Percentiles rank a stretch among this genome's conserved stretches.
Conservation (phyloP, 495 filamentous ascomycete genomes). For the Melanomma pulvis-pyrius region DNA sequence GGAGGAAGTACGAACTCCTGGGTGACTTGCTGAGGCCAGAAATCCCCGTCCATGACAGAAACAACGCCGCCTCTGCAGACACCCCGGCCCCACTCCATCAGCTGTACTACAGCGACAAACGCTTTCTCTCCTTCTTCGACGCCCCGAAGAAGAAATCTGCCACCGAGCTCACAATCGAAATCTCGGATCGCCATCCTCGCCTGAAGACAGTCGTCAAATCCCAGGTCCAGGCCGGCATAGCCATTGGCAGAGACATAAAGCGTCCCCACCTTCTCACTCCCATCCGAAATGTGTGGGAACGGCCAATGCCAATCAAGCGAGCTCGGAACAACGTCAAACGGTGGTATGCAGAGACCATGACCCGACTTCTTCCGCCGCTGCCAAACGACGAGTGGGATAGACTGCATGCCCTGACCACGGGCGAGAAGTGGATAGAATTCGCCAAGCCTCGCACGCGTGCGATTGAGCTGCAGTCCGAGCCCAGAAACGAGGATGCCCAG, state of each 20-base stretch:
- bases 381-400: slow-evolving; percentile 64
- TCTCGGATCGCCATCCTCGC: slow-evolving; percentile 32
- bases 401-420: slow-evolving; percentile 62
- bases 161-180: slow-evolving; percentile 19
- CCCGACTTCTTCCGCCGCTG: slow-evolving; percentile 70
- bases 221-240: slow-evolving; percentile 15
- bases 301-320: slow-evolving; percentile 56
- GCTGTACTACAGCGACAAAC: slow-evolving; percentile 32
- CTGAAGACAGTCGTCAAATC: slow-evolving; percentile 31
- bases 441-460: slow-evolving; percentile 31
- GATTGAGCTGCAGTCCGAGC: not conserved
- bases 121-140: slow-evolving; percentile 27
- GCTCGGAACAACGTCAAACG: slow-evolving; percentile 59
- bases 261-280: slow-evolving; percentile 58
- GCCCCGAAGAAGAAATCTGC: slow-evolving; percentile 44
- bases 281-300: slow-evolving; percentile 64
- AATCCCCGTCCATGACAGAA: slow-evolving; percentile 9
- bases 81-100: slow-evolving; percentile 26
- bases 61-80: slow-evolving; percentile 6
- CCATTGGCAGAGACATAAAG: slow-evolving; percentile 42
- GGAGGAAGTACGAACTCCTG: slow-evolving; percentile 65
- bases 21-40: slow-evolving; percentile 50
- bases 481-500: not conserved
- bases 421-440: slow-evolving; percentile 51
- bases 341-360: slow-evolving; percentile 61